Base-by-base conservation (phyloP, 371 early-diverging fungal species). In the Cladochytrium tenue region DNA sequence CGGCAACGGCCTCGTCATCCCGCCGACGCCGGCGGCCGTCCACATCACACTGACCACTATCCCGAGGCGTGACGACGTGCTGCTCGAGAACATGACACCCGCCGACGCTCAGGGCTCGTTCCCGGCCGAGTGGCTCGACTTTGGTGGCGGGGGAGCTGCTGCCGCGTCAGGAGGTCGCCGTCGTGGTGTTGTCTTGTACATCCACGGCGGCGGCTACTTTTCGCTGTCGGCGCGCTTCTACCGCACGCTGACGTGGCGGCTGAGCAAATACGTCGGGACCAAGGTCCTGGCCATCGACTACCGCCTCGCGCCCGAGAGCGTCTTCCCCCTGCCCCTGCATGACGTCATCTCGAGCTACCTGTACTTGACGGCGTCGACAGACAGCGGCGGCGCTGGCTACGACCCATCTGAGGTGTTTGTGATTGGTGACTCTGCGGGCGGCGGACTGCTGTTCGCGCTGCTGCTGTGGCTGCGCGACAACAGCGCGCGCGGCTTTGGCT, bases 401-500 rank as follows among this genome's bases (percentile, higher is more conserved):
- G 33, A 62, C 10, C 77, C 78, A 0, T 30, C 63, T n/a, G 83
- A 89, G 43, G 87, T 95, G 60, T 80, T 92, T 27, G 61, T 95
- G 36, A 81, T 87, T 33, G 95, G 95, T 2, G 95, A 93, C 63
- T 89, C 89, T n/a, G 93, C 93, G 0, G 93, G 93, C 25, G 81
- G 71, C 17, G 74, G 76, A 1, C 64, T 78, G 10, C 56, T 68
- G 32, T 43, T 68, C 20, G 64, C 68, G 28, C 53, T 73, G 26
- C n/a, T 70, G 57, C 55, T 73, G 25, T 75, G 70, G 68, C 36
- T 74, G 32, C 67, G 76, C 20, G 78, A 75, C 52, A 51, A 75
- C 25, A 73, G 93, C 53, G 77, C 87, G 59, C 93, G 94, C 3
- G 94, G 92, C 61, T 88, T 88, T 32, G 75, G 69, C 13, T 70